Evolutionary conservation across 331 rosid genomes (phyloP).

Genomic region (Erythrophleum ivorense): DNA sequence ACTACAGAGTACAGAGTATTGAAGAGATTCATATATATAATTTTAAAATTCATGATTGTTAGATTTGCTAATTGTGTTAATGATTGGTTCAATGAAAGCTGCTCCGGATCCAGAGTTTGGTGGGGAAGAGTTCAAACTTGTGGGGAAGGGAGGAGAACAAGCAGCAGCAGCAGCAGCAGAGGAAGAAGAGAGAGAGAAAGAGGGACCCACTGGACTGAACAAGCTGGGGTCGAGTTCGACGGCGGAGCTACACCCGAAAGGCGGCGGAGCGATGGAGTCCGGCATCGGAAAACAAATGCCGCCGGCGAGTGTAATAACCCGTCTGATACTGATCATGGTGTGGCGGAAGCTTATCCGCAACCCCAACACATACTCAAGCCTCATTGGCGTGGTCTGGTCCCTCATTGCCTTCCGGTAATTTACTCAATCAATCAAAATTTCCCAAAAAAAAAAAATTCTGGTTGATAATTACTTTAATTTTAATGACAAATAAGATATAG

Average conservation of each 20-base stretch:
- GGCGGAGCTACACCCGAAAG: not conserved
- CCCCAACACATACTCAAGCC: conserved; percentile 24
- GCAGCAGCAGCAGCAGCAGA: not conserved
- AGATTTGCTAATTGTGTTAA: not conserved
- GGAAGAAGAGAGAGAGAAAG: not conserved
- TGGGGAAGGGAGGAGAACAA: not conserved
- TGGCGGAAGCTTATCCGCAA: conserved; percentile 29
- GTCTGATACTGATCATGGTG: conserved; percentile 20
- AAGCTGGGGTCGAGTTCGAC: conserved; percentile 2
- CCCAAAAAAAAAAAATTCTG: not conserved
- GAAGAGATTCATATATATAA: not conserved
- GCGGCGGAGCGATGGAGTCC: not conserved
- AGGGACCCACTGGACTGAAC: not conserved
- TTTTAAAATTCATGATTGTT: not conserved
- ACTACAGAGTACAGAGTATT: not conserved
- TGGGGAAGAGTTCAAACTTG: conserved; percentile 2
- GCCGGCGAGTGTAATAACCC: conserved; percentile 24
- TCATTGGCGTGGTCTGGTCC: conserved; percentile 1
- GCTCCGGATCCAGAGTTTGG: not conserved
- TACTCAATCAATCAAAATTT: not conserved
- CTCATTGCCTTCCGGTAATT: conserved; percentile 26
- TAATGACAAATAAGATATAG: not conserved
- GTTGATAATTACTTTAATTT: not conserved
- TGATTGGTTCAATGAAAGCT: not conserved
- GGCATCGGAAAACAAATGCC: conserved; percentile 28